A percentile compares a stretch with the other conserved stretches of the same genome.
These are phyloP conservation scores for Gnetum montanum DNA, from an alignment of 75 land plant species.

Conservation along the genomic window DNA sequence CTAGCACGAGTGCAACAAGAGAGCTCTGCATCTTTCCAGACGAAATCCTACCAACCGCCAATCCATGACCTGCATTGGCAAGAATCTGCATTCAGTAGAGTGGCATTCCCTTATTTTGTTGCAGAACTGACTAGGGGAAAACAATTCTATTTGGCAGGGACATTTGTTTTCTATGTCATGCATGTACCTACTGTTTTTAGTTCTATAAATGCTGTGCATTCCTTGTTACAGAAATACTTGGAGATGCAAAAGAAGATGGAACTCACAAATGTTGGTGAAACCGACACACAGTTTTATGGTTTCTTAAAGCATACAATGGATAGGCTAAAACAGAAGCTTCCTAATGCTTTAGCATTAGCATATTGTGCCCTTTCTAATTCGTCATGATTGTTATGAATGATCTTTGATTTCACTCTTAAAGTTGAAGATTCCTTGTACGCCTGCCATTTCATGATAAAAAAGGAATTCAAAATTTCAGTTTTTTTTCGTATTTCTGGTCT, in stretches of 20 bases:
- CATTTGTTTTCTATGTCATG: conserved; percentile 60
- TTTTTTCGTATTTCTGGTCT: too few species aligned
- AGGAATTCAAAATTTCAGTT: too few species aligned
- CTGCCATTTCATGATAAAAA: too few species aligned
- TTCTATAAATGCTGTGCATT: conserved; percentile 55
- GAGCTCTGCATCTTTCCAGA: conserved; percentile 10
- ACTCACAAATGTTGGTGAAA: not conserved
- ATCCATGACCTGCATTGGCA: not conserved
- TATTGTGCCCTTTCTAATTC: conserved; percentile 17
- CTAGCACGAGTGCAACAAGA: conserved; percentile 44
- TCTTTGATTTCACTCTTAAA: too few species aligned
- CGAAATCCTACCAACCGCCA: not conserved
- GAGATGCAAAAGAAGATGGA: conserved; percentile 16
- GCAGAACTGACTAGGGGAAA: conserved; percentile 60
- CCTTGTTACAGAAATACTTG: conserved; percentile 49
- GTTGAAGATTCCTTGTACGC: too few species aligned
- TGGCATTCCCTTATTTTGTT: conserved; percentile 65
- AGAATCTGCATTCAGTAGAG: conserved; percentile 2
- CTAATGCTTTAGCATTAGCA: conserved; percentile 8
- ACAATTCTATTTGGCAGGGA: conserved; percentile 57
- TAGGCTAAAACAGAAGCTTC: conserved; percentile 18
- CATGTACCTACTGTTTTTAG: conserved; percentile 52
- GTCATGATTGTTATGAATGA: too few species aligned
- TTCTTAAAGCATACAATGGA: conserved; percentile 9
- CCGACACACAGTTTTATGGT: not conserved